phyloP scores from a whole-genome alignment of 306 rosid species.

The Lathyrus sativus region DNA sequence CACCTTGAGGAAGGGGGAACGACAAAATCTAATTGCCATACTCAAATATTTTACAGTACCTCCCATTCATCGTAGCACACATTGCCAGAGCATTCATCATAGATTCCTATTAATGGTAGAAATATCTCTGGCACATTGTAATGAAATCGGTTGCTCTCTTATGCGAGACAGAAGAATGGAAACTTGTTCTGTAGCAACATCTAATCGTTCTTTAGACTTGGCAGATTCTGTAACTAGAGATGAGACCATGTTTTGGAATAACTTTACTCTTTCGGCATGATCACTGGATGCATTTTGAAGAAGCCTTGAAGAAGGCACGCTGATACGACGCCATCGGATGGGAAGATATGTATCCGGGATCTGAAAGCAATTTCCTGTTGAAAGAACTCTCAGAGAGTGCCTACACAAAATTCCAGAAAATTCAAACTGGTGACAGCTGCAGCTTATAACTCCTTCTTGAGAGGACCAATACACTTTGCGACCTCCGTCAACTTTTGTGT shows the following conservation, averaged over 20 bases:
- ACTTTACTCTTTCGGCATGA: constrained; percentile 71
- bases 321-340: constrained; percentile 86
- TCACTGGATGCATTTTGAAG: constrained; percentile 59
- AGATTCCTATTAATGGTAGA: constrained; percentile 59
- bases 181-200: constrained; percentile 79
- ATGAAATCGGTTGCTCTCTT: constrained; percentile 73
- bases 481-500: constrained; percentile 89
- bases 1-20: constrained; percentile 6
- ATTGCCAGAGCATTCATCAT: constrained; percentile 32
- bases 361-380: constrained; percentile 93
- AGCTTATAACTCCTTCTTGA: constrained; percentile 83
- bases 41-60: constrained; percentile 27
- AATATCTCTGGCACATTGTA: constrained; percentile 64
- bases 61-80: too few species aligned
- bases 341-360: constrained; percentile 94
- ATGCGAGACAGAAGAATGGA: constrained; percentile 69
- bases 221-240: constrained; percentile 82
- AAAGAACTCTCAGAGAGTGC: constrained; percentile 90
- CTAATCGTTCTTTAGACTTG: constrained; percentile 83
- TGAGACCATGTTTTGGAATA: constrained; percentile 74
- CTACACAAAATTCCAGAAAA: constrained; percentile 93
- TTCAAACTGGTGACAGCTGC: constrained; percentile 94
- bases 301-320: constrained; percentile 62
- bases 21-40: constrained; percentile 15
- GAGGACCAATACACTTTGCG: constrained; percentile 79